phyloP scores from a whole-genome alignment of 2,329 filamentous ascomycete genomes.

The Penicillium crustosum region DNA sequence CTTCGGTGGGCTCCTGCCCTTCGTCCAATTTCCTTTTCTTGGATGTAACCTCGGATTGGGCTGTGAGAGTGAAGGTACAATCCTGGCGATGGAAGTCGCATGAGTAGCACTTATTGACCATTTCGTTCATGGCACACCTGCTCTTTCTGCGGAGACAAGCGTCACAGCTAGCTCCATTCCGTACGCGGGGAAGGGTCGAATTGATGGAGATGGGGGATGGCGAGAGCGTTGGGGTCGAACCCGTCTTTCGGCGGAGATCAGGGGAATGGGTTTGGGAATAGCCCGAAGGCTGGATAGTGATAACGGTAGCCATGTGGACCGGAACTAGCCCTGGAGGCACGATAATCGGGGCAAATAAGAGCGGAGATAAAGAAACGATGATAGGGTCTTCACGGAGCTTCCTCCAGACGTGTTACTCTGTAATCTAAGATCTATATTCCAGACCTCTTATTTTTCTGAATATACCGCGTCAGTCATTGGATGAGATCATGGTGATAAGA shows the following conservation, averaged over 20 bases:
- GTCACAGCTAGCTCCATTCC: conserved; percentile 44
- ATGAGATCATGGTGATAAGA: conserved; percentile 20
- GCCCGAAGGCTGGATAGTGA: conserved; percentile 41
- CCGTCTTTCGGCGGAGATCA: conserved; percentile 27
- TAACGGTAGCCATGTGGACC: conserved; percentile 39
- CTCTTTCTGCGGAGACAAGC: conserved; percentile 45
- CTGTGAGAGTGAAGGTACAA: conserved; percentile 42
- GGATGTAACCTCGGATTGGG: conserved; percentile 23
- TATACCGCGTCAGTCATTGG: conserved; percentile 14
- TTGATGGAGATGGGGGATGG: conserved; percentile 25
- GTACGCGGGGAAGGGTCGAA: conserved; percentile 31
- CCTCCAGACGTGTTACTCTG: not conserved
- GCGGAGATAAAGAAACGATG: not conserved
- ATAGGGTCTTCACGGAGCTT: conserved; percentile 4
- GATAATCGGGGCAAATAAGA: conserved; percentile 1
- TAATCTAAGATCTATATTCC: not conserved
- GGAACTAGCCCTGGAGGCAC: not conserved
- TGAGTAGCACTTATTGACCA: conserved; percentile 46
- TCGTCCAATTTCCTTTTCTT: conserved; percentile 46
- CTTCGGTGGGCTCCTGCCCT: conserved; percentile 27
- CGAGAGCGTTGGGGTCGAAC: conserved; percentile 27
- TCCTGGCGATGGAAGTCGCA: conserved; percentile 48
- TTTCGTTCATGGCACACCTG: conserved; percentile 46
- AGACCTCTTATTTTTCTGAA: not conserved
- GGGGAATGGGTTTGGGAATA: conserved; percentile 25